A percentile compares a stretch with the other conserved stretches of the same genome.
Evolutionary conservation across 805 yeast species (phyloP).

Genomic region (Wickerhamomyces canadensis): DNA sequence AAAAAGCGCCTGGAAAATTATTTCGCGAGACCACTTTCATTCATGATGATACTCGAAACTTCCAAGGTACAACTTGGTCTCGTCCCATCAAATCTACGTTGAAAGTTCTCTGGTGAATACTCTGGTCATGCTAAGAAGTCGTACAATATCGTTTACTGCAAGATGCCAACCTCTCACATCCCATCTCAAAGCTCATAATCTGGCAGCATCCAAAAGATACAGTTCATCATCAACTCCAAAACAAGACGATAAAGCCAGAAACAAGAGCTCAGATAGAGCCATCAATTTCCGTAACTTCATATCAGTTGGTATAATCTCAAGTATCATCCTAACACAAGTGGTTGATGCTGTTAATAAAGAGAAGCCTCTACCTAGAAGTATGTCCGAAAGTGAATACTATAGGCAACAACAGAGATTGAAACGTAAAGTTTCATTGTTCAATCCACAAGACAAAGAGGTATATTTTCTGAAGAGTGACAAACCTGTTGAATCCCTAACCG

Average conservation of each 20-base stretch:
- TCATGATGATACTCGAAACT: no score
- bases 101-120: no score
- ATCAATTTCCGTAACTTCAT: slow-evolving; percentile 37
- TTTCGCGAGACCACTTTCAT: no score
- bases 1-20: background rate
- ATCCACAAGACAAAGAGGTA: slow-evolving; percentile 35
- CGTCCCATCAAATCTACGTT: no score
- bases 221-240: no score
- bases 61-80: no score
- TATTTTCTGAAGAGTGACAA: slow-evolving; percentile 29
- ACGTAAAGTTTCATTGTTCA: slow-evolving; percentile 40
- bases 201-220: no score
- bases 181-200: no score
- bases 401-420: slow-evolving; percentile 42
- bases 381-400: slow-evolving; percentile 36
- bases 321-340: slow-evolving; percentile 35
- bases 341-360: slow-evolving; percentile 32
- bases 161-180: no score
- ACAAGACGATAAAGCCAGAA: slow-evolving; percentile 1
- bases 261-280: slow-evolving; percentile 18
- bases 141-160: no score
- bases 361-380: slow-evolving; percentile 25
- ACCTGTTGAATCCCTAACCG: slow-evolving; percentile 10
- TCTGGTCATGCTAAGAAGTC: no score
- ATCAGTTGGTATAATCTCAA: slow-evolving; percentile 39